Base-by-base conservation (phyloP, 2,329 filamentous ascomycete species). In the Pleurostoma richardsiae region DNA sequence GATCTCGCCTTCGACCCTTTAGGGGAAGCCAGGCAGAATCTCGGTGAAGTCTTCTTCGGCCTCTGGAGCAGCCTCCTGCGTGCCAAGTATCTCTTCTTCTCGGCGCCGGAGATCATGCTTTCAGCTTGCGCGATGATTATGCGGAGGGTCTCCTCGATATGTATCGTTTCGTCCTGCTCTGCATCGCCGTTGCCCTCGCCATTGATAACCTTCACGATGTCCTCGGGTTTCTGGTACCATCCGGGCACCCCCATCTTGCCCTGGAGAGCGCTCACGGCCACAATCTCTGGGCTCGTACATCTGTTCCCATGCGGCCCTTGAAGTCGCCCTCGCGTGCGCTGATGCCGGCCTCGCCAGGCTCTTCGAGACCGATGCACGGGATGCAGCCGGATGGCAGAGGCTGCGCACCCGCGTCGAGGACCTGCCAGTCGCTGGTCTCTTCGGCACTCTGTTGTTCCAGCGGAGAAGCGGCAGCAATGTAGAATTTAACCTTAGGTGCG, bases 271-370 rank as follows among this genome's bases (percentile, higher is more conserved):
- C 19, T 19, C 19, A 19, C 19, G 19, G 19, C 19, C 19, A 19
- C 19, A 19, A 19, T 95, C 89, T 11, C 86, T 87, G 7, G 80
- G 77, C 61, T 95, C 84, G 1, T 62, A 6, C 86, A 19, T 19
- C 19, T 19, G 19, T 85, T 4, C 91, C 91, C 88, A 96, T 95
- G 3, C 91, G 82, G 0, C 90, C 91, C 66, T 91, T 90, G 74
- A 92, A 96, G 65, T 96, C 96, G 8, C 91, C 77, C 71, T 96
- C 96, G 44, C 77, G 83, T 0, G 90, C 88, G 50, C 77, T 84
- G 55, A 96, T 91, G 27, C 90, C 90, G 7, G 90, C 83, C 68
- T 96, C 90, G 19, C 88, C 89, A 2, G 80, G 77, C 63, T 96
- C 85, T 1, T 95, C 89, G 0, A 95, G 76, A 7, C 90, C 90